phyloP scores from a whole-genome alignment of 2,329 filamentous ascomycete species.

The Cryphonectria nitschkei region DNA sequence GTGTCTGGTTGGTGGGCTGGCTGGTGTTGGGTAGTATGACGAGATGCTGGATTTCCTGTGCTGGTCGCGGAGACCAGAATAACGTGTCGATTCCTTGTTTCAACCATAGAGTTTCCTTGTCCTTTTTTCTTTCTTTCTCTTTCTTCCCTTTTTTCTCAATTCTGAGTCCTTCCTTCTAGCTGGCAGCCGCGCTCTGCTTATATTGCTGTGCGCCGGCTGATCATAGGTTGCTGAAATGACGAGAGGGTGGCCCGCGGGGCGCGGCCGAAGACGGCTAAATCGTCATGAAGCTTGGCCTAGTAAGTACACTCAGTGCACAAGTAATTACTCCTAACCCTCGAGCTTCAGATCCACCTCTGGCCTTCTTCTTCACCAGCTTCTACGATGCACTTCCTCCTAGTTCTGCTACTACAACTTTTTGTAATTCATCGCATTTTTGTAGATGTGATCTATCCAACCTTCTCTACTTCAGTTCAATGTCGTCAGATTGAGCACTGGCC shows the following conservation, averaged over 20 bases:
- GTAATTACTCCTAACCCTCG: not conserved
- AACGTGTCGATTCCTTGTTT: not conserved
- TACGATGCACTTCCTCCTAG: not conserved
- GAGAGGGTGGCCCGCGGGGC: not conserved
- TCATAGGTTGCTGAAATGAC: not conserved
- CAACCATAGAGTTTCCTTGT: not conserved
- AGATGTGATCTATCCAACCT: not conserved
- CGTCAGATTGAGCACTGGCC: not conserved
- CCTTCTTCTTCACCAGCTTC: not conserved
- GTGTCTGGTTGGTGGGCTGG: not conserved
- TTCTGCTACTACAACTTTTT: not conserved
- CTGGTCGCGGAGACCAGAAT: not conserved
- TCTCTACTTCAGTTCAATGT: not conserved
- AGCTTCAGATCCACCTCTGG: not conserved
- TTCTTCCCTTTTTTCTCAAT: not conserved
- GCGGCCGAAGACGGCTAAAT: slow-evolving; percentile 4
- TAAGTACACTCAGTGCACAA: not conserved
- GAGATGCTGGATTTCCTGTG: not conserved
- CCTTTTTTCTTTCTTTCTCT: not conserved
- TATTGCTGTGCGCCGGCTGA: not conserved
- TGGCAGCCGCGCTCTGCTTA: not conserved
- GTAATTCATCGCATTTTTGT: not conserved
- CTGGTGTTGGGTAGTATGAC: not conserved
- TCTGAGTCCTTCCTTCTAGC: not conserved
- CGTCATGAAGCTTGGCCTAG: not conserved